Conservation (phyloP, 1,139 yeast genomes). For the Yamadazyma dushanensis region DNA sequence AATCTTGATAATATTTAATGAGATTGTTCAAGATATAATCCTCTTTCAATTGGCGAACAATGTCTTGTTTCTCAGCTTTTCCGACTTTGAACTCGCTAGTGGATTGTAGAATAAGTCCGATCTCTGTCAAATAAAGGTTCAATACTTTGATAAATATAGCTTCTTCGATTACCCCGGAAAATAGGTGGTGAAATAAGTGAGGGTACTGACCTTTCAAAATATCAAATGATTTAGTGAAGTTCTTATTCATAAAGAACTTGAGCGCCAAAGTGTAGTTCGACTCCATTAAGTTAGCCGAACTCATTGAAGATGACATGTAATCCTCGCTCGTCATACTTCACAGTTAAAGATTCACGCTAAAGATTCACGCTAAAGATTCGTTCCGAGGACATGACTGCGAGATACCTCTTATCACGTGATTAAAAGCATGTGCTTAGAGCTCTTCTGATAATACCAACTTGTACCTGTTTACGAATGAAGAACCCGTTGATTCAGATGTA, state of each 20-base stretch:
- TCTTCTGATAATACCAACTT: neutral
- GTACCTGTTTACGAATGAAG: neutral
- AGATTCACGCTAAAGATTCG: too few species aligned
- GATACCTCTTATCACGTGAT: too few species aligned
- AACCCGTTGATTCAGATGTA: too few species aligned
- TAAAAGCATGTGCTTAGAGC: too few species aligned
- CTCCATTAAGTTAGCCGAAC: constrained; percentile 14
- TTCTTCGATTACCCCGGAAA: constrained; percentile 28
- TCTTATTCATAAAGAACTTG: constrained; percentile 42
- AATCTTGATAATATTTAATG: constrained; percentile 19
- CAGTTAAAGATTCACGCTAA: too few species aligned
- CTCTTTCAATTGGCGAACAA: constrained; percentile 20
- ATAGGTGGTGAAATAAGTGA: constrained; percentile 22
- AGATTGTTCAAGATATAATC: constrained; percentile 26
- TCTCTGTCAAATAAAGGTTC: constrained; percentile 36
- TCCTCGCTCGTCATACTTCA: constrained; percentile 14
- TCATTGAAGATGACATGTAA: constrained; percentile 11
- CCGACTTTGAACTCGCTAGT: constrained; percentile 17
- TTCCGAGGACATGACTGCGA: too few species aligned
- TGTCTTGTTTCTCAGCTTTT: constrained; percentile 16
- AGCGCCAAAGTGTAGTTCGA: constrained; percentile 33
- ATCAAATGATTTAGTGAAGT: constrained; percentile 34
- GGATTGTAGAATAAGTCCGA: constrained; percentile 30
- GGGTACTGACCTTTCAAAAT: constrained; percentile 27
- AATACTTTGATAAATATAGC: constrained; percentile 34